phyloP scores from a whole-genome alignment of 2,329 filamentous ascomycete species.

The Aspergillus japonicus region DNA sequence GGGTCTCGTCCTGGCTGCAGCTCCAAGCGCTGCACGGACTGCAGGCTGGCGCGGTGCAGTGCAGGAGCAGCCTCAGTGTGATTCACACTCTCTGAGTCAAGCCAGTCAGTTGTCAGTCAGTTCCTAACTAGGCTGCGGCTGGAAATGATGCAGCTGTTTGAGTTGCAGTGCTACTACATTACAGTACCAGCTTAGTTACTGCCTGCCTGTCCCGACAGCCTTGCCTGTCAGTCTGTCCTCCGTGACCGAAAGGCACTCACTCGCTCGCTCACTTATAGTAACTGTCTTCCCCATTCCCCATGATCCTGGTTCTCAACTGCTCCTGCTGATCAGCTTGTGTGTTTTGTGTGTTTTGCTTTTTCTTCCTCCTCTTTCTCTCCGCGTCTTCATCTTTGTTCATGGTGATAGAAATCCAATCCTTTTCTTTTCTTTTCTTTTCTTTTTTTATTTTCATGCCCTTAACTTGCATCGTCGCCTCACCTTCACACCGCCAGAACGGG shows the following conservation, averaged over 20 bases:
- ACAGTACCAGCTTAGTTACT: background rate
- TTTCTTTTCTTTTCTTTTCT: too few relatives aligned
- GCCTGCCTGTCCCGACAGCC: too few relatives aligned
- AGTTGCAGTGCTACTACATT: background rate
- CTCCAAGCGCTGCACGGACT: background rate
- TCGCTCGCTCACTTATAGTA: background rate
- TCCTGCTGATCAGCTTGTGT: too few relatives aligned
- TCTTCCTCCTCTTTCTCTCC: too few relatives aligned
- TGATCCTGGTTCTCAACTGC: background rate
- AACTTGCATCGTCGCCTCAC: background rate
- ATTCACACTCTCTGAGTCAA: background rate
- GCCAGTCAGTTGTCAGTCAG: background rate
- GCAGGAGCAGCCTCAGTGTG: background rate
- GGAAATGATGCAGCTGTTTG: background rate
- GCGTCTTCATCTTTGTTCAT: background rate
- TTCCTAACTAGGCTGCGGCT: background rate
- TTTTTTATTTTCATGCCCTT: too few relatives aligned
- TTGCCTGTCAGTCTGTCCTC: background rate
- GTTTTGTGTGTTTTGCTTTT: background rate
- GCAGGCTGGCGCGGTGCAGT: background rate
- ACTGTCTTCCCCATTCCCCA: background rate
- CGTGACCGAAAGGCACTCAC: background rate
- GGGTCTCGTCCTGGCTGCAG: background rate
- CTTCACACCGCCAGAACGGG: background rate
- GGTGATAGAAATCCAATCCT: background rate